Base-by-base conservation (phyloP, 305 asterid species). In the Solanum hybrid region DNA sequence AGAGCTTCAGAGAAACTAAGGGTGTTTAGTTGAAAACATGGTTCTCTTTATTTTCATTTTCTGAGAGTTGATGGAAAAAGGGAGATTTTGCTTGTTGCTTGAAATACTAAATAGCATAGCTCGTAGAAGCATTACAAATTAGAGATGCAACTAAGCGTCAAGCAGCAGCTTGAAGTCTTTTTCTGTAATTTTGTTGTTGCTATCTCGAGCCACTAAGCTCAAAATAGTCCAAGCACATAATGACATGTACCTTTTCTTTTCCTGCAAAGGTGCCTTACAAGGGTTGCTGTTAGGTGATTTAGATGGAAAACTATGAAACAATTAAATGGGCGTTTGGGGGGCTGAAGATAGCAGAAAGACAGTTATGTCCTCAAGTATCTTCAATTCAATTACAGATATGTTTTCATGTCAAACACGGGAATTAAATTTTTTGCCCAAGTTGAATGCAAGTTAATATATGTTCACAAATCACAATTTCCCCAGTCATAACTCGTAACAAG, bases 1-100 rank as follows among this genome's bases (percentile, higher is more conserved):
- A 83, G 88, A 51, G 88, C 88, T 84, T 83, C 76, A 10, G 75
- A 84, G 88, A 22, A 84, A 31, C 76, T 57, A 83, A 83, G 39
- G 86, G 22, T 51, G 76, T 31, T 84, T 17, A 33, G 76, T 31
- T 51, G 88, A 84, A 32, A 84, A 84, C 41, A 51, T 10, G 41
- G 3, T 82, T 84, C 39, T 84, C 41, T 31, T 84, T 84, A 17
- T 84, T 51, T 83, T 84, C 88, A 51, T 51, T 84, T 83, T 27
- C 27, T 57, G 29, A 10, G 75, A 45, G 75, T 83, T 83, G 39
- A 45, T 45, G 75, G 75, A 45, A 45, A 83, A 83, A 45, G 73
- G 87, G 87, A 82, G 17, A 29, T 27, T 41, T 82, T 41, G 26
- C 37, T 82, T 82, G 24, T 82, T 26, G 36, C 68, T 81, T 15